A percentile compares a stretch with the other conserved stretches of the same genome.
These are phyloP conservation scores for Sarocladium kiliense DNA, from an alignment of 2,329 filamentous ascomycete species.

Conservation along the genomic window DNA sequence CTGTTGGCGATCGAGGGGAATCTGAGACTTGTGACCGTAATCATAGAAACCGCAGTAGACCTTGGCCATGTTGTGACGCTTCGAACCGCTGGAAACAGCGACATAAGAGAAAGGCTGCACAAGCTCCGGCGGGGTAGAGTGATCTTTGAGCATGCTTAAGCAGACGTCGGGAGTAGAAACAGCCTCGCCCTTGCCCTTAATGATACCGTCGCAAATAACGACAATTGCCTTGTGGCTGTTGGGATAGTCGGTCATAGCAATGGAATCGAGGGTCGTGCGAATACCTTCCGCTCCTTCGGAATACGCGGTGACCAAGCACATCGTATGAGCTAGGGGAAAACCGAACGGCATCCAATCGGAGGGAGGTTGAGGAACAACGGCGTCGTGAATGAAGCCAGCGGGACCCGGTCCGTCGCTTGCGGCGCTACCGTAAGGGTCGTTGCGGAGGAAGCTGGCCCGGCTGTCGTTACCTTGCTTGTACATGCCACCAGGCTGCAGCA, in stretches of 20 bases:
- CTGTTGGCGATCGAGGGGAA: constrained; percentile 84
- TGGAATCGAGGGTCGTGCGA: constrained; percentile 89
- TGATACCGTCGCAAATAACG: constrained; percentile 94
- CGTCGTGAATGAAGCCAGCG: constrained; percentile 91
- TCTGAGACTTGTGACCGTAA: constrained; percentile 75
- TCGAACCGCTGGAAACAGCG: constrained; percentile 89
- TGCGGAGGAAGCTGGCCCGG: constrained; percentile 59
- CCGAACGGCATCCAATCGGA: constrained; percentile 97
- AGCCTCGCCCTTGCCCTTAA: constrained; percentile 89
- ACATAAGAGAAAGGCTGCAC: constrained; percentile 93
- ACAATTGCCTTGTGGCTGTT: constrained; percentile 98
- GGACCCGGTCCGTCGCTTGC: constrained; percentile 68
- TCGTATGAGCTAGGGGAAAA: constrained; percentile 86
- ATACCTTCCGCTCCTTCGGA: constrained; percentile 93
- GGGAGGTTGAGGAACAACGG: constrained; percentile 92
- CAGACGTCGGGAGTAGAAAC: constrained; percentile 86
- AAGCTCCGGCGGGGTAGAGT: constrained; percentile 71
- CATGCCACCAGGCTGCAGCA: constrained; percentile 65
- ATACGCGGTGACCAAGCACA: constrained; percentile 94
- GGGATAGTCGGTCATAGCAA: constrained; percentile 96
- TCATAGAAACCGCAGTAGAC: constrained; percentile 98
- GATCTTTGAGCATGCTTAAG: constrained; percentile 91
- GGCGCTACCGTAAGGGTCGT: constrained; percentile 52
- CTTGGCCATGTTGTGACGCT: constrained; percentile 99
- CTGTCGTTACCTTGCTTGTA: constrained; percentile 65